phyloP scores from a whole-genome alignment of 345 rosid genomes.

The Trapa incisa region DNA sequence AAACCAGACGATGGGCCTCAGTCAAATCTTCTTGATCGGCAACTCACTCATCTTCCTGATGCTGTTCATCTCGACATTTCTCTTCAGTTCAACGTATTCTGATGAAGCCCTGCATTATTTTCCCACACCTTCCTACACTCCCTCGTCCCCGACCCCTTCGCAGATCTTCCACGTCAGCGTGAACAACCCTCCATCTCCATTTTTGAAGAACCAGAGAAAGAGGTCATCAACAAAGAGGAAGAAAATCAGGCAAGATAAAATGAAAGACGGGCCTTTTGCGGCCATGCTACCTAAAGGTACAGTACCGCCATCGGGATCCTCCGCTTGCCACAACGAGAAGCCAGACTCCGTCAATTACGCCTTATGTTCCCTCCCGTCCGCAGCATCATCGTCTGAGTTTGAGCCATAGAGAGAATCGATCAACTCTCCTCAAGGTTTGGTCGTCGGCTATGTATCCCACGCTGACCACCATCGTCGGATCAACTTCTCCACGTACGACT shows the following conservation, averaged over 20 bases:
- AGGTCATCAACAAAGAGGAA: conserved; percentile 11
- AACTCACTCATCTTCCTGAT: conserved; percentile 7
- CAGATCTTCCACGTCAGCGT: conserved; percentile 13
- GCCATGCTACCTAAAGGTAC: conserved; percentile 58
- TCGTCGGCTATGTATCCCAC: not conserved
- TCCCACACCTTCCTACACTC: not conserved
- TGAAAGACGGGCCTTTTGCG: conserved; percentile 19
- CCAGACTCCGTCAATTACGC: conserved; percentile 19
- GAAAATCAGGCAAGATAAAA: not conserved
- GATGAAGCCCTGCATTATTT: not conserved
- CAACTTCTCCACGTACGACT: not conserved
- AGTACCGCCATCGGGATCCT: conserved; percentile 55
- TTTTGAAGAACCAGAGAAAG: conserved; percentile 5
- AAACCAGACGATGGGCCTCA: not conserved
- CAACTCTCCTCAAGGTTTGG: not conserved
- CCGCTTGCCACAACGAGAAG: conserved; percentile 40
- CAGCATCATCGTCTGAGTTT: conserved; percentile 16
- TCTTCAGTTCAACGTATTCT: conserved; percentile 9
- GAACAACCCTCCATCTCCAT: conserved; percentile 23
- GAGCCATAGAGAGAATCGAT: not conserved
- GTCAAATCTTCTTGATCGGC: conserved; percentile 1
- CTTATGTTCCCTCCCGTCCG: conserved; percentile 27
- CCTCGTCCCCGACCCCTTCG: conserved; percentile 1
- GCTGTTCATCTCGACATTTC: conserved; percentile 8
- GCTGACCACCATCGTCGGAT: not conserved